Evolutionary conservation across 225 moss, liverwort and hornwort genomes (phyloP).

Genomic region (Lunularia cruciata): DNA sequence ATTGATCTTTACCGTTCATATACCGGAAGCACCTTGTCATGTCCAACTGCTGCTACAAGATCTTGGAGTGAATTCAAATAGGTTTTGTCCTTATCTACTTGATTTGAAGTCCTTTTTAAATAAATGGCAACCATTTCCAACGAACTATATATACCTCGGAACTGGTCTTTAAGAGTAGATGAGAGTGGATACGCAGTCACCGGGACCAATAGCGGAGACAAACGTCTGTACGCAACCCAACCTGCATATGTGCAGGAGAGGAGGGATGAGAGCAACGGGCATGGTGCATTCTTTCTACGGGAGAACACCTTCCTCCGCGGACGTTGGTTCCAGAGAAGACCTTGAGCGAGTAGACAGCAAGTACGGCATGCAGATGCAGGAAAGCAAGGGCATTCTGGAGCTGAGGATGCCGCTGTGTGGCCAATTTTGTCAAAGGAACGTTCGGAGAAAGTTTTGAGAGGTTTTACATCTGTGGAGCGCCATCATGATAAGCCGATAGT

Average conservation of each 20-base stretch:
- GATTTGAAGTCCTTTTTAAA: too few relatives aligned
- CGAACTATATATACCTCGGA: not conserved
- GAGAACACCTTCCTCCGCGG: not conserved
- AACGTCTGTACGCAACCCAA: too few relatives aligned
- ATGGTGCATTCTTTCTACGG: too few relatives aligned
- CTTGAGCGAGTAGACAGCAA: not conserved
- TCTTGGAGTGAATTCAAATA: too few relatives aligned
- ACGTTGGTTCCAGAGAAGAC: conserved; percentile 4
- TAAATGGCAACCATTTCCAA: conserved; percentile 21
- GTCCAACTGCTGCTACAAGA: too few relatives aligned
- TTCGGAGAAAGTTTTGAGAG: conserved; percentile 5
- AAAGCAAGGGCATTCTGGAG: conserved; percentile 12
- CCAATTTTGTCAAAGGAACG: conserved; percentile 10
- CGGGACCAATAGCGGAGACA: too few relatives aligned
- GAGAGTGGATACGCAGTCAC: too few relatives aligned
- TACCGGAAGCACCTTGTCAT: too few relatives aligned
- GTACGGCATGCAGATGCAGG: not conserved
- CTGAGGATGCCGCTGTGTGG: conserved; percentile 24
- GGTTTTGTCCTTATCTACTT: too few relatives aligned
- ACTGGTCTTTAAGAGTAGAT: not conserved
- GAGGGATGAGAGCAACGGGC: not conserved
- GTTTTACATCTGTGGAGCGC: conserved; percentile 17
- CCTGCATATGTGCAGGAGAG: conserved; percentile 14
- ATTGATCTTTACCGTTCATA: too few relatives aligned
- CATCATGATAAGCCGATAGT: conserved; percentile 14